These are phyloP conservation scores for Hypholoma fasciculare DNA, from an alignment of 768 basidiomycete species.

Conservation along the genomic window DNA sequence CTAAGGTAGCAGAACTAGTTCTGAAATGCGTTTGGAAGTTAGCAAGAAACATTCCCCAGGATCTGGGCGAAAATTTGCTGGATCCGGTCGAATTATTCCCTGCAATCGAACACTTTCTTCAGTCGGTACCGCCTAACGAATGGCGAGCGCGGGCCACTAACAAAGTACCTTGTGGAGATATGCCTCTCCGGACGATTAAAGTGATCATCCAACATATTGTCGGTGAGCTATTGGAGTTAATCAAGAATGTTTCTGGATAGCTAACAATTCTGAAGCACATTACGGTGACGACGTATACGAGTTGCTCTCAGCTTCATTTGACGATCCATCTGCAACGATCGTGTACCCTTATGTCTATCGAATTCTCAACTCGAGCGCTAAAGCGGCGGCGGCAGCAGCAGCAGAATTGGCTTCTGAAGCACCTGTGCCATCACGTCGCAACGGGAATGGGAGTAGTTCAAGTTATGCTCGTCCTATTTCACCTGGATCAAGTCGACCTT, in stretches of 20 bases:
- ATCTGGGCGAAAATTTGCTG: conserved; percentile 75
- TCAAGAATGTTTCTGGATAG: neutral
- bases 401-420: conserved; percentile 18
- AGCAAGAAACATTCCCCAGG: conserved; percentile 91
- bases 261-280: conserved; percentile 50
- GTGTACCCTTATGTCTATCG: conserved; percentile 95
- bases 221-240: conserved; percentile 53
- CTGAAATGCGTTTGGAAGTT: conserved; percentile 98
- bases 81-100: conserved; percentile 89
- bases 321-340: conserved; percentile 96
- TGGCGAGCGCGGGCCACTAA: conserved; percentile 92
- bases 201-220: conserved; percentile 97
- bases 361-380: conserved; percentile 72
- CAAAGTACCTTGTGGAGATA: conserved; percentile 93
- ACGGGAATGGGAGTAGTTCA: conserved; percentile 36
- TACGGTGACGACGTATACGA: conserved; percentile 92
- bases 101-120: conserved; percentile 91
- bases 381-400: conserved; percentile 28
- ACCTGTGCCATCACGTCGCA: conserved; percentile 23
- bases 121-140: conserved; percentile 92
- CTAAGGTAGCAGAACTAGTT: conserved; percentile 89
- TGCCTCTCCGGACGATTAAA: conserved; percentile 97
- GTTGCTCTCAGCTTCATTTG: conserved; percentile 85
- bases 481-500: conserved; percentile 64
- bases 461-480: conserved; percentile 49